Conservation (phyloP, 192 early-diverging fungal species). For the Entomortierella chlamydospora region DNA sequence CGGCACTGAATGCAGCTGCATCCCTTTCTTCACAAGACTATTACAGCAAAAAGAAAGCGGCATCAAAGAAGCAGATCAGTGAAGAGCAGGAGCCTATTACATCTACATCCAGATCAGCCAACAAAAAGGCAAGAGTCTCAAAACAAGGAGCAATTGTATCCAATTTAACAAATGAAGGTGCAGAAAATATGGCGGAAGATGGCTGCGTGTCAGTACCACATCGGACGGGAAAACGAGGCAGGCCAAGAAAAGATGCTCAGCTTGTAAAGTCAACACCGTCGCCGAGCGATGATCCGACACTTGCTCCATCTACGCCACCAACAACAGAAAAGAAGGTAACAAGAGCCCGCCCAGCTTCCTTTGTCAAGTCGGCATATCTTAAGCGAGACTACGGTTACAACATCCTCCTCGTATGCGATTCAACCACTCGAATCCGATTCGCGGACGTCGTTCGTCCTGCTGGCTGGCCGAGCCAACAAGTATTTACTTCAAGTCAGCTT, state of each 20-base stretch:
- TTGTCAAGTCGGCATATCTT: conserved; percentile 12
- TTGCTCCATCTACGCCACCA: not conserved
- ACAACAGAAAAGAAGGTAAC: not conserved
- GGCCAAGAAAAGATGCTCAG: not conserved
- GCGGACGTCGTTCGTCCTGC: conserved; percentile 15
- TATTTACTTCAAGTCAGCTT: conserved; percentile 14
- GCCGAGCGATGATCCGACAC: not conserved
- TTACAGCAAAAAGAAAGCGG: not conserved
- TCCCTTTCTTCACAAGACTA: not conserved
- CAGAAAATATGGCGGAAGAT: not conserved
- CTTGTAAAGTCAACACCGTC: not conserved
- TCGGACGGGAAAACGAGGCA: not conserved
- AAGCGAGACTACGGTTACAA: conserved; percentile 38
- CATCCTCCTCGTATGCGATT: conserved; percentile 25
- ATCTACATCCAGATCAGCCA: not conserved
- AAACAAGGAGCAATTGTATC: not conserved
- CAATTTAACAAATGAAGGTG: not conserved
- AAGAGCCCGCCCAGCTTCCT: not conserved
- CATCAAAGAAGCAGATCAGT: not conserved
- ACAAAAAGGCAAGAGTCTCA: not conserved
- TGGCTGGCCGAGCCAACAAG: conserved; percentile 2
- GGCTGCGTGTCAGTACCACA: not conserved
- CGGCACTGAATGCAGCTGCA: not conserved
- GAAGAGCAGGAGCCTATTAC: not conserved
- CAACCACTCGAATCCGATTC: conserved; percentile 33